Conservation (phyloP, 805 yeast species). For the Metschnikowia koreensis region DNA sequence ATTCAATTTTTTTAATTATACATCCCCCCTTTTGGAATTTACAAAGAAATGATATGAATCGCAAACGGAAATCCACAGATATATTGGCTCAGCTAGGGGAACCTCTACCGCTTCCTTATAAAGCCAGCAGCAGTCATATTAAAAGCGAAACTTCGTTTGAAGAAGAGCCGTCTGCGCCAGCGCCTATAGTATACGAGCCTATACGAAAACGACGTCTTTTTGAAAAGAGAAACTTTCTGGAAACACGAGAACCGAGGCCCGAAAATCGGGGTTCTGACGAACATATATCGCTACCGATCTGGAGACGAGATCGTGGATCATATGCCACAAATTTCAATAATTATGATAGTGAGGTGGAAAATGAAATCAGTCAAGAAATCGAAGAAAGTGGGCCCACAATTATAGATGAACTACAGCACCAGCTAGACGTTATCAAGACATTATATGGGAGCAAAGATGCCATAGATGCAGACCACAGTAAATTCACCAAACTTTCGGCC, state of each 20-base stretch:
- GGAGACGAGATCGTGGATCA: slow-evolving; percentile 8
- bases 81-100: slow-evolving; percentile 29
- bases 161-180: neutral
- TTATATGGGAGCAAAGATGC: slow-evolving; percentile 7
- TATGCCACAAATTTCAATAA: neutral
- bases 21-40: neutral
- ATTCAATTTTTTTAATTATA: neutral
- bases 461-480: slow-evolving; percentile 3
- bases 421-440: slow-evolving; percentile 8
- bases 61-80: slow-evolving; percentile 16
- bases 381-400: slow-evolving; percentile 2
- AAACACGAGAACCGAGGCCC: neutral
- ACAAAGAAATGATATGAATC: slow-evolving; percentile 16
- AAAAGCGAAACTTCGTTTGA: slow-evolving; percentile 6
- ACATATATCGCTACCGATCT: slow-evolving; percentile 13
- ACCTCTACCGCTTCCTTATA: slow-evolving; percentile 37
- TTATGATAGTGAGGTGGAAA: neutral
- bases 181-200: slow-evolving; percentile 1
- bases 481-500: slow-evolving; percentile 6
- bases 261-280: neutral
- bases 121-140: slow-evolving; percentile 11
- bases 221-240: slow-evolving; percentile 1
- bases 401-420: slow-evolving; percentile 10
- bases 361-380: neutral
- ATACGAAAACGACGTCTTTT: slow-evolving; percentile 7